Evolutionary conservation across 2,329 filamentous ascomycete species (phyloP), one percentile per base, ranked within the genome.

Genomic region (Tympanopsis confertula): DNA sequence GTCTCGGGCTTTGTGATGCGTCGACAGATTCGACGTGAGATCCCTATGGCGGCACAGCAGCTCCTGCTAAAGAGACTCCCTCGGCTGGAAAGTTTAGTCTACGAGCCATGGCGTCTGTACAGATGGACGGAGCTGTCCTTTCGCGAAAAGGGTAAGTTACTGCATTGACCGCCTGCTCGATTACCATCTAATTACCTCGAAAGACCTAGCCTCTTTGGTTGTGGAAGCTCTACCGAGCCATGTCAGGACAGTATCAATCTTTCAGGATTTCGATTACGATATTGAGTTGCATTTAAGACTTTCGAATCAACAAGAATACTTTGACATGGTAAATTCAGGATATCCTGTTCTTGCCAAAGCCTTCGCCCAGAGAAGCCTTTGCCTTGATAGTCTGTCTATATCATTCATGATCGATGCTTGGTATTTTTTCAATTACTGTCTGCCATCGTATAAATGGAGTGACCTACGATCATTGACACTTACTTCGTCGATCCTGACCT

Each of bases 61-160:
- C 4, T 32, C 5, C 4, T 61, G 36, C 36, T 54, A 3, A n/a
- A 30, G 3, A 50, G 30, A 4, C 42, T 61, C 35, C 18, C 20
- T 37, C 36, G 48, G 33, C 41, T 61, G 33, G 47, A 58, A 26
- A 43, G 46, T 35, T 38, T 58, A 12, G 39, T 41, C 36, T 54
- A 53, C 35, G 56, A 62, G 44, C 54, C 52, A 14, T 62, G 55
- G 57, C 35, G 47, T 47, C 45, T 38, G 47, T 42, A 44, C 46
- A 10, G 33, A 38, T 40, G 35, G 50, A 51, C 37, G 37, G 51
- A 17, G 43, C 53, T 19, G 50, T n/a, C 5, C n/a, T n/a, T 3
- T 5, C 13, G 3, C 18, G 28, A 35, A 7, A 41, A 36, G 39
- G 42, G 35, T 39, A 24, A 10, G 22, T 36, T 36, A 41, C 26